Conservation (phyloP, 176 grass and related monocot genomes). For the Oryza brachyantha region DNA sequence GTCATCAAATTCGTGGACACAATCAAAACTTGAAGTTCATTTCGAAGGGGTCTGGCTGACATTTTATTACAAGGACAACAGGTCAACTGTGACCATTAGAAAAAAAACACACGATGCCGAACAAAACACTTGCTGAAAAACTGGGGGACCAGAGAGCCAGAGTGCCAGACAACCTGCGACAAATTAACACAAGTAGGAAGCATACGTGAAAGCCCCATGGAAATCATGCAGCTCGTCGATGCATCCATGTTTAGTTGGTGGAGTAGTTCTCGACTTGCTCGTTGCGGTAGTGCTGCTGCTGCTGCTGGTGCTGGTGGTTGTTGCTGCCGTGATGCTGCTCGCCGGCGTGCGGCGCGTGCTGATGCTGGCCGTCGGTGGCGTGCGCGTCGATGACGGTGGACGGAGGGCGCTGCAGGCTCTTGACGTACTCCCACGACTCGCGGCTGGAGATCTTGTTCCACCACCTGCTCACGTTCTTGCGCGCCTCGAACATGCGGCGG, state of each 20-base stretch:
- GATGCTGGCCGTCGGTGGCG: not conserved
- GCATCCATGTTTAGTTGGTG: not conserved
- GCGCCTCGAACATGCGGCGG: slow-evolving; percentile 47
- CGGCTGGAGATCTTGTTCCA: slow-evolving; percentile 61
- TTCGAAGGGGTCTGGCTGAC: slow-evolving; percentile 19
- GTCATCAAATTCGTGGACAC: not conserved
- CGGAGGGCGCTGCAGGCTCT: slow-evolving; percentile 61
- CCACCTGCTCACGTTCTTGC: slow-evolving; percentile 70
- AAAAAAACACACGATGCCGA: not conserved
- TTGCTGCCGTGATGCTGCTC: not conserved
- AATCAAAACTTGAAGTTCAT: slow-evolving; percentile 2
- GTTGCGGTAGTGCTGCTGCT: not conserved
- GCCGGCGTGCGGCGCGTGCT: not conserved
- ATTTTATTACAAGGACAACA: slow-evolving; percentile 34
- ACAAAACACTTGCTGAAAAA: not conserved
- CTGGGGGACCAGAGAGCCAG: no score
- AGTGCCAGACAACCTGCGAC: no score
- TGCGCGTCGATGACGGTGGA: not conserved
- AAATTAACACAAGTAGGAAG: not conserved
- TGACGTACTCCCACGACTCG: slow-evolving; percentile 64
- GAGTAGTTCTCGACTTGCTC: not conserved
- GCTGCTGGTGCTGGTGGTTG: not conserved
- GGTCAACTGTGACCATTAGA: not conserved
- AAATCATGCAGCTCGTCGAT: not conserved
- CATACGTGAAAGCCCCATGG: not conserved